These are phyloP conservation scores for Gautieria morchelliformis DNA, from an alignment of 768 basidiomycete species.

Conservation along the genomic window DNA sequence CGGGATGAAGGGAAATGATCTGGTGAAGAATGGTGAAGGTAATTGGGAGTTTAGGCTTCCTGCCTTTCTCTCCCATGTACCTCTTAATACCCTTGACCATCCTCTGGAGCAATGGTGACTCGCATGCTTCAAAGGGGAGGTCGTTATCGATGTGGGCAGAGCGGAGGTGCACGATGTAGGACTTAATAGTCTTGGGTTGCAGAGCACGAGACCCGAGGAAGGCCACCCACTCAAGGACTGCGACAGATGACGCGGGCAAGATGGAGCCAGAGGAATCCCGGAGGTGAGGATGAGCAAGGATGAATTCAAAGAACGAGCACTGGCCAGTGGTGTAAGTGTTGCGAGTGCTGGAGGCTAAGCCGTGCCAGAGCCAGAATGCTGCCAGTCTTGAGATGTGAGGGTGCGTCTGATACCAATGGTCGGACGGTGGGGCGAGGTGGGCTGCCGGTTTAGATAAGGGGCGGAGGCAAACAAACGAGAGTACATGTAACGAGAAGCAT, in stretches of 20 bases:
- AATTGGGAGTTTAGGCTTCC: conserved; percentile 20
- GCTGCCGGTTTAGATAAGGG: conserved; percentile 16
- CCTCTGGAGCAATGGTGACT: conserved; percentile 19
- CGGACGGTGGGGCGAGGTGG: conserved; percentile 13
- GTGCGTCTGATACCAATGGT: conserved; percentile 13
- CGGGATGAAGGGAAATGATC: conserved; percentile 6
- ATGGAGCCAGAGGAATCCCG: background rate
- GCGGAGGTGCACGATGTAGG: no score
- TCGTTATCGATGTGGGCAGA: no score
- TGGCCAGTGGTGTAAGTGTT: conserved; percentile 24
- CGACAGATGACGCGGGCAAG: conserved; percentile 4
- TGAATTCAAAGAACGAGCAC: conserved; percentile 13
- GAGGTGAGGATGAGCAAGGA: conserved; percentile 15
- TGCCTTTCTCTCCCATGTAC: conserved; percentile 9
- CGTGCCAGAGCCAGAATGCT: conserved; percentile 19
- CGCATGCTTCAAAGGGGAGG: no score
- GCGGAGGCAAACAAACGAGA: conserved; percentile 17
- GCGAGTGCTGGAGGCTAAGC: conserved; percentile 22
- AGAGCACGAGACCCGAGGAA: no score
- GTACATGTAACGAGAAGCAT: conserved; percentile 15
- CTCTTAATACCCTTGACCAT: conserved; percentile 14
- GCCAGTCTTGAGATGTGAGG: conserved; percentile 4
- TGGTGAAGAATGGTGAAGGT: conserved; percentile 15
- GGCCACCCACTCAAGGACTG: no score
- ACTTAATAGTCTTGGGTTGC: no score